Conservation (phyloP, 306 rosid genomes). For the Cucurbita argyrosperma region DNA sequence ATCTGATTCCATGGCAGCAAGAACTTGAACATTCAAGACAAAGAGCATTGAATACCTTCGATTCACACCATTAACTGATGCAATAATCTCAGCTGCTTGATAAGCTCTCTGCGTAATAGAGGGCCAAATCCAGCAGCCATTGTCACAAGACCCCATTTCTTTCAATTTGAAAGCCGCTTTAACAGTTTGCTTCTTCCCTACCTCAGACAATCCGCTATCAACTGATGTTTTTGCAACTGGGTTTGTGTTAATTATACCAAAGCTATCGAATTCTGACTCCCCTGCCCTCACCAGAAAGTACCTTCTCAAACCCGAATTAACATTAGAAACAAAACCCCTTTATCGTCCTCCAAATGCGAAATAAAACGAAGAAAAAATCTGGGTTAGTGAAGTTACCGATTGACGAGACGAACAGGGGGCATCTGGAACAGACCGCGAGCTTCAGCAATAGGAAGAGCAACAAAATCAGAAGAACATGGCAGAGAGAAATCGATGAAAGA, state of each 20-base stretch:
- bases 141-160: slow-evolving; percentile 75
- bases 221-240: slow-evolving; percentile 81
- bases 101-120: slow-evolving; percentile 96
- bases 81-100: slow-evolving; percentile 84
- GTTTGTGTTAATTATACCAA: slow-evolving; percentile 73
- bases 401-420: slow-evolving; percentile 33
- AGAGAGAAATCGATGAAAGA: background rate
- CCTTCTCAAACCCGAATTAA: slow-evolving; percentile 24
- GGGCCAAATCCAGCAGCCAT: slow-evolving; percentile 91
- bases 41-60: slow-evolving; percentile 35
- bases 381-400: slow-evolving; percentile 16
- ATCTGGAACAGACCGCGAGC: slow-evolving; percentile 38
- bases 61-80: slow-evolving; percentile 52
- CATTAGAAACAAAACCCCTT: background rate
- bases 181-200: slow-evolving; percentile 58
- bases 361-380: background rate
- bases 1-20: background rate
- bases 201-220: slow-evolving; percentile 67
- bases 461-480: slow-evolving; percentile 1
- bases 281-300: slow-evolving; percentile 87
- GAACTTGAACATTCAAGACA: background rate
- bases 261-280: slow-evolving; percentile 74
- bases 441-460: background rate
- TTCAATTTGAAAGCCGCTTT: slow-evolving; percentile 65
- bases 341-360: background rate